These are phyloP conservation scores for Diaporthe eres DNA, from an alignment of 2,329 filamentous ascomycete species.

Conservation along the genomic window DNA sequence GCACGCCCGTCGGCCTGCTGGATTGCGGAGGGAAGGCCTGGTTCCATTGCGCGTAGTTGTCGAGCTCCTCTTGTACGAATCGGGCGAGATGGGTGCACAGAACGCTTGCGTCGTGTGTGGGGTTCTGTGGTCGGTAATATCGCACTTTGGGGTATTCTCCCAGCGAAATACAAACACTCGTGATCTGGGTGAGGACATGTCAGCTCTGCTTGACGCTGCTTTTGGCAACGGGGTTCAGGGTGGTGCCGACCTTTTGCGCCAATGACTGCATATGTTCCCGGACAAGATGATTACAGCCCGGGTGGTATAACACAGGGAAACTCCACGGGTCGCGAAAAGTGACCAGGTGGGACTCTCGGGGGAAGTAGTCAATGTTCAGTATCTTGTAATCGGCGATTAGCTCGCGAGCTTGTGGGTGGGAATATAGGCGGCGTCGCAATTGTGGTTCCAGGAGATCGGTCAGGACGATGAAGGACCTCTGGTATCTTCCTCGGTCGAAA, in stretches of 20 bases:
- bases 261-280: slow-evolving; percentile 85
- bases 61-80: slow-evolving; percentile 92
- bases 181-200: slow-evolving; percentile 69
- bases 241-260: slow-evolving; percentile 81
- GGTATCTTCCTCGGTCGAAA: slow-evolving; percentile 87
- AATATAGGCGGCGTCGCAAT: slow-evolving; percentile 81
- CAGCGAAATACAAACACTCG: slow-evolving; percentile 89
- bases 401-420: slow-evolving; percentile 76
- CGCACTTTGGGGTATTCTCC: slow-evolving; percentile 94
- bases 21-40: slow-evolving; percentile 86
- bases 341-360: slow-evolving; percentile 90
- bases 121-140: slow-evolving; percentile 84
- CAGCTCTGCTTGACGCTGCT: slow-evolving; percentile 33
- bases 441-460: slow-evolving; percentile 79
- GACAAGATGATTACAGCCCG: slow-evolving; percentile 87
- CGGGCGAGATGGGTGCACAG: slow-evolving; percentile 89
- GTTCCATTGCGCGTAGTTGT: slow-evolving; percentile 88
- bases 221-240: slow-evolving; percentile 2
- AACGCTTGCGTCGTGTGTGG: slow-evolving; percentile 88
- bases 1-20: slow-evolving; percentile 82
- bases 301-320: slow-evolving; percentile 93
- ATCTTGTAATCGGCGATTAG: slow-evolving; percentile 86
- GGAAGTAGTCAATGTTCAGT: slow-evolving; percentile 89
- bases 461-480: slow-evolving; percentile 87
- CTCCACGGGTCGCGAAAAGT: slow-evolving; percentile 97